Conservation (phyloP, 2,329 filamentous ascomycete species). For the Xylariaceae sp. region DNA sequence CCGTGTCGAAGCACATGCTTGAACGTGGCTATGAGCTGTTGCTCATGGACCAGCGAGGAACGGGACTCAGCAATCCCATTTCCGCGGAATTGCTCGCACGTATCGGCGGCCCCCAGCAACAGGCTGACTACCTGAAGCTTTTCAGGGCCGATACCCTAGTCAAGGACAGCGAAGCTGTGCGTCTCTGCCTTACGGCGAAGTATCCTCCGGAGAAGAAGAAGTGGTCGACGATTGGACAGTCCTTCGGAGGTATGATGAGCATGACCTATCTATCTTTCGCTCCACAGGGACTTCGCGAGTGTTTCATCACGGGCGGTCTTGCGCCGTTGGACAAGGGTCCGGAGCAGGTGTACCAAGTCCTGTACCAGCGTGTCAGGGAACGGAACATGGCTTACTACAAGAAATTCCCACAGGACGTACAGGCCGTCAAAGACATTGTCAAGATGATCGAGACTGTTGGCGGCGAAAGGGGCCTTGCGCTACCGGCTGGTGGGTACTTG, state of each 20-base stretch:
- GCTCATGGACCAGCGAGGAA: conserved; percentile 86
- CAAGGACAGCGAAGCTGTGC: conserved; percentile 79
- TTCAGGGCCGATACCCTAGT: conserved; percentile 92
- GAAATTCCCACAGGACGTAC: conserved; percentile 79
- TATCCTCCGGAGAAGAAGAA: conserved; percentile 65
- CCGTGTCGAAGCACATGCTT: conserved; percentile 65
- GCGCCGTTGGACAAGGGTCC: conserved; percentile 67
- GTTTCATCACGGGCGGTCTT: conserved; percentile 79
- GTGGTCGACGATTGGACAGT: conserved; percentile 87
- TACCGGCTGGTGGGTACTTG: conserved; percentile 68
- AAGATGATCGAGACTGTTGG: conserved; percentile 55
- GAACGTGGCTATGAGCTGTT: conserved; percentile 80
- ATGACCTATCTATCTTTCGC: conserved; percentile 79
- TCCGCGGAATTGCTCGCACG: conserved; percentile 65
- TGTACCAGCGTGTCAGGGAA: conserved; percentile 63
- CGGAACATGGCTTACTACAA: conserved; percentile 75
- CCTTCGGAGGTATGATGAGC: conserved; percentile 83
- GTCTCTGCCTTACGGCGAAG: conserved; percentile 65
- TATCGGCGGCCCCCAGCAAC: conserved; percentile 58
- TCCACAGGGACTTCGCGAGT: conserved; percentile 72
- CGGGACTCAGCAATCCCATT: conserved; percentile 76
- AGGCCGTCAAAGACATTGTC: conserved; percentile 61
- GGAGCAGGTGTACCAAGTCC: conserved; percentile 68
- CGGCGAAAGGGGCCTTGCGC: conserved; percentile 44
- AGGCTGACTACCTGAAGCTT: conserved; percentile 74